These are phyloP conservation scores for Lentinula raphanica DNA, from an alignment of 768 basidiomycete species.

Conservation along the genomic window DNA sequence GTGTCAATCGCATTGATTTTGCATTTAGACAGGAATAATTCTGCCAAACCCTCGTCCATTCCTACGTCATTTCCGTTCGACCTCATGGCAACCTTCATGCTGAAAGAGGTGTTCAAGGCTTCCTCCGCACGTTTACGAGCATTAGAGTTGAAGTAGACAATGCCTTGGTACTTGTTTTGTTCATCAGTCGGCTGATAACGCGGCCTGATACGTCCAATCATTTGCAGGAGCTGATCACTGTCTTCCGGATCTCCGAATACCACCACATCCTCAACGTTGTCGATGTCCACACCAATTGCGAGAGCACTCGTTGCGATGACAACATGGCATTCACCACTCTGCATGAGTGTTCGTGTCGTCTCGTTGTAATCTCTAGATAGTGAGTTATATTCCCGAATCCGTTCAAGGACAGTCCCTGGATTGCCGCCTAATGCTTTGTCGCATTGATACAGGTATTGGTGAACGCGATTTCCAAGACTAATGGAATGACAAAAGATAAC, in stretches of 20 bases:
- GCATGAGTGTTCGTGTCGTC: not conserved
- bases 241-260: constrained; percentile 16
- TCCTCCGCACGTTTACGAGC: not conserved
- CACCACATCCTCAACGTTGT: constrained; percentile 15
- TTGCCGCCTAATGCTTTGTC: not conserved
- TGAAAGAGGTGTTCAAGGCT: too few relatives aligned
- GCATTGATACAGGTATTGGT: not conserved
- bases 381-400: not conserved
- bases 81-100: too few relatives aligned
- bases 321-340: not conserved
- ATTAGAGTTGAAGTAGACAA: not conserved
- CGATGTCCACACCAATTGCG: not conserved
- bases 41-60: too few relatives aligned
- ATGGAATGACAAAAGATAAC: constrained; percentile 20
- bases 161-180: not conserved
- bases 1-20: too few relatives aligned
- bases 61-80: too few relatives aligned
- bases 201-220: not conserved
- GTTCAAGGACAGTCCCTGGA: constrained; percentile 11
- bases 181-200: not conserved
- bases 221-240: constrained; percentile 13
- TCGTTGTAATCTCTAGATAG: not conserved
- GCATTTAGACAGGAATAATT: too few relatives aligned
- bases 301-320: not conserved
- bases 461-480: not conserved